These are phyloP conservation scores for Multifurca ochricompacta DNA, from an alignment of 768 basidiomycete species.

Conservation along the genomic window DNA sequence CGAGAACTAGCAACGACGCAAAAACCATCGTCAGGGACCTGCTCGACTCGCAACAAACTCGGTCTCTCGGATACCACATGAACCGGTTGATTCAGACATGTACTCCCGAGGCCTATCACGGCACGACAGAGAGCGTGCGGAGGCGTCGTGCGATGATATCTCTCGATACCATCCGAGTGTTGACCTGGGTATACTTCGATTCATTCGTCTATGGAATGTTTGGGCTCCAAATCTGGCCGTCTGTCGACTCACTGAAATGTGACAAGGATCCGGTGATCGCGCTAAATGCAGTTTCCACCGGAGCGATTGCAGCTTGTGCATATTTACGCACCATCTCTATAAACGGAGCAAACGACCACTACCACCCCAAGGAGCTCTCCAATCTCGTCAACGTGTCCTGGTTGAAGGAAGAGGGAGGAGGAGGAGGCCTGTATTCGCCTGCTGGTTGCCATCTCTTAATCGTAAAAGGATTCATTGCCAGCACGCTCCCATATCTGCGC, in stretches of 20 bases:
- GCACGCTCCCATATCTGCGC: not conserved
- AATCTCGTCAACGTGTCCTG: not conserved
- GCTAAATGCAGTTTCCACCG: not conserved
- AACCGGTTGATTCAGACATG: not conserved
- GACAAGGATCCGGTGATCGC: slow-evolving; percentile 1
- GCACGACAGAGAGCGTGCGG: not conserved
- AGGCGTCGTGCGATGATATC: not conserved
- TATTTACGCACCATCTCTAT: not conserved
- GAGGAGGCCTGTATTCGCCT: not conserved
- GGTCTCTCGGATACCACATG: not conserved
- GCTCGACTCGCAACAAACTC: not conserved
- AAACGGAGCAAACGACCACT: not conserved
- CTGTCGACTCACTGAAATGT: slow-evolving; percentile 3
- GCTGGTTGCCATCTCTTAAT: slow-evolving; percentile 1
- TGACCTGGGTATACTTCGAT: not conserved
- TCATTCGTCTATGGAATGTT: not conserved
- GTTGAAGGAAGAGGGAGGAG: not conserved
- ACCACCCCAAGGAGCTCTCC: not conserved
- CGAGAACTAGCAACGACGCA: not conserved
- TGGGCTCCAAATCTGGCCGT: not conserved
- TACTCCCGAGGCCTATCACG: not conserved
- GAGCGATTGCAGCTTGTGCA: not conserved
- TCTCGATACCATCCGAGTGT: not conserved
- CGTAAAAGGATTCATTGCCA: not conserved
- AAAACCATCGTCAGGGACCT: not conserved